A percentile compares a stretch with the other conserved stretches of the same genome.
phyloP scores from a whole-genome alignment of 345 rosid genomes.

The Aurinia saxatilis region DNA sequence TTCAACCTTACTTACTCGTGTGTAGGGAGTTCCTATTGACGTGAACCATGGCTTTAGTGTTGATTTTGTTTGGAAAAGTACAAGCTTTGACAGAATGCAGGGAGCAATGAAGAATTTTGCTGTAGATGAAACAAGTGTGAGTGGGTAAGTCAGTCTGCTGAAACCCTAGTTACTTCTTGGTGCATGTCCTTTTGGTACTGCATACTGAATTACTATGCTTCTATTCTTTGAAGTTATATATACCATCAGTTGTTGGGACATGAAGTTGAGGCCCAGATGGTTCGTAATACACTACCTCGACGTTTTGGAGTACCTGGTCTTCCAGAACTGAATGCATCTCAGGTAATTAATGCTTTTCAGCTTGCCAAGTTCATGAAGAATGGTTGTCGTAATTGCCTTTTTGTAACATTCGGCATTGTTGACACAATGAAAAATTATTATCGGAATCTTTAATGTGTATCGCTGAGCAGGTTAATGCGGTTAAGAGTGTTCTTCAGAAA shows the following conservation, averaged over 20 bases:
- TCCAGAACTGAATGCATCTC: conserved; percentile 99
- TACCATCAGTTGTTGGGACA: conserved; percentile 97
- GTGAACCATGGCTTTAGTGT: conserved; percentile 92
- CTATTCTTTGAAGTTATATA: conserved; percentile 53
- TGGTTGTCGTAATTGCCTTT: neutral
- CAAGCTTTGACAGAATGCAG: conserved; percentile 99
- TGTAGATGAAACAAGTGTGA: conserved; percentile 99
- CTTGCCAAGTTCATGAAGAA: neutral
- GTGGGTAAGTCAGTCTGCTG: conserved; percentile 63
- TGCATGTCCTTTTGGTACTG: neutral
- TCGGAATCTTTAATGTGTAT: neutral
- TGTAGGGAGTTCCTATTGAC: conserved; percentile 93
- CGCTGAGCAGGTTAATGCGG: conserved; percentile 76
- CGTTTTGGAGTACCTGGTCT: conserved; percentile 99
- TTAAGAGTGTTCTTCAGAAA: conserved; percentile 95
- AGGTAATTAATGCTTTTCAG: conserved; percentile 38
- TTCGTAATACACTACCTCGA: conserved; percentile 85
- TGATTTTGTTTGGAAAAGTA: conserved; percentile 99
- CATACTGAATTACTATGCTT: neutral
- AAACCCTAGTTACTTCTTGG: conserved; percentile 6
- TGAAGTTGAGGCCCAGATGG: conserved; percentile 96
- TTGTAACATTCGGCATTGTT: neutral
- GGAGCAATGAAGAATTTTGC: conserved; percentile 99
- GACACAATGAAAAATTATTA: neutral
- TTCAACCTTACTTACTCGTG: conserved; percentile 12